These are phyloP conservation scores for Pseudognaphalium luteoalbum DNA, from an alignment of 129 eudicot species.

Conservation along the genomic window DNA sequence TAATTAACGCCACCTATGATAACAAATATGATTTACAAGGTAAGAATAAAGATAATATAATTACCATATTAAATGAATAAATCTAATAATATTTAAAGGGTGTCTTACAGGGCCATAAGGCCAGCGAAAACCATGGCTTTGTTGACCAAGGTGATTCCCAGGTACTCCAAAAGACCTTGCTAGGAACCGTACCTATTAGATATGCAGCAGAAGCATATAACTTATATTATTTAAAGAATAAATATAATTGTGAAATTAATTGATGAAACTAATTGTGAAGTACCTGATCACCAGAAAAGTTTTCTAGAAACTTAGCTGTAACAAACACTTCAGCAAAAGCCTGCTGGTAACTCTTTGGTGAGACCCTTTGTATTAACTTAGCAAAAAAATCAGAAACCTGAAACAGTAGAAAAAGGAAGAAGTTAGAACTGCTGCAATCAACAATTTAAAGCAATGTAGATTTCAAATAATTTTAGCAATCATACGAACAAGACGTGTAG, in stretches of 20 bases:
- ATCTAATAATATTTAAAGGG: slow-evolving; percentile 5
- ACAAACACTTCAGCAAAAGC: slow-evolving; percentile 84
- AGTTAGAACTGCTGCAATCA: neutral
- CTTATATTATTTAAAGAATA: neutral
- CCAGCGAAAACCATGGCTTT: slow-evolving; percentile 99
- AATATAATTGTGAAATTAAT: neutral
- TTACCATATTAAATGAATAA: neutral
- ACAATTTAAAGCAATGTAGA: neutral
- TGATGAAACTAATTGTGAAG: neutral
- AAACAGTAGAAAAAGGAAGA: neutral
- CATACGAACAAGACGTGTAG: neutral
- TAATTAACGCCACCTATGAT: slow-evolving; percentile 71
- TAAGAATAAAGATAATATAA: neutral
- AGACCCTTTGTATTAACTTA: slow-evolving; percentile 80
- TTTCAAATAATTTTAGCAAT: neutral
- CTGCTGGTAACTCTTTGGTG: slow-evolving; percentile 95
- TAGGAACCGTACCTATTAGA: slow-evolving; percentile 81
- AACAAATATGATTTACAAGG: slow-evolving; percentile 7
- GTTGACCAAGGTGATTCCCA: slow-evolving; percentile 98
- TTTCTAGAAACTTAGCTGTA: slow-evolving; percentile 79
- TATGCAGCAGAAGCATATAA: neutral
- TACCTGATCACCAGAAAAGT: slow-evolving; percentile 94
- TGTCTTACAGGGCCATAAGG: slow-evolving; percentile 95
- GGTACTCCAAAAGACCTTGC: slow-evolving; percentile 96
- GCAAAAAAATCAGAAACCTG: slow-evolving; percentile 88